phyloP scores from a whole-genome alignment of 169 alveolate species.

The Cystoisospora suis region DNA sequence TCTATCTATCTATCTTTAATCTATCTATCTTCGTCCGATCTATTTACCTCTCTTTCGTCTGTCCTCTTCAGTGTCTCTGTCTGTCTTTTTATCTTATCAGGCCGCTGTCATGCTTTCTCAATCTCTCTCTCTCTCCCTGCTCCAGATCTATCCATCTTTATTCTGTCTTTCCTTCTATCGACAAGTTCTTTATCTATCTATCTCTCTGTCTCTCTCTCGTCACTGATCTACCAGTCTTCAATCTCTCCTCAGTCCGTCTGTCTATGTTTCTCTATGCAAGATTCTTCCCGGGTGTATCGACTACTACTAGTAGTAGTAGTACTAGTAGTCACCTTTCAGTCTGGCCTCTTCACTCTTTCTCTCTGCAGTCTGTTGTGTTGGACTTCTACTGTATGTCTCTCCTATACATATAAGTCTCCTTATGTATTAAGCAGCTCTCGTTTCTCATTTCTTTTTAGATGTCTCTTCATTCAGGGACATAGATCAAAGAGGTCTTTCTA shows the following conservation, averaged over 20 bases:
- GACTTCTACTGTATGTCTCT: too few species aligned
- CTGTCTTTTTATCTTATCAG: neutral
- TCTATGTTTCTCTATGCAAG: neutral
- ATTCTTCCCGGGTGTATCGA: neutral
- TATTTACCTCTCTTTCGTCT: neutral
- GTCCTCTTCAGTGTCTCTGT: neutral
- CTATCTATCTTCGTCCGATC: neutral
- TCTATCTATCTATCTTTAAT: neutral
- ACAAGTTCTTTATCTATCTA: neutral
- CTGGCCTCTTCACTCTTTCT: neutral
- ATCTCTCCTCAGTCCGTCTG: neutral
- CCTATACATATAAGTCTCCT: neutral
- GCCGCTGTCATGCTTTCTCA: neutral
- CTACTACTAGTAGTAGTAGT: too few species aligned
- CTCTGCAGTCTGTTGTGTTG: neutral
- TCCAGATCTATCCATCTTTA: too few species aligned
- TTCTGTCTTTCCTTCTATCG: neutral
- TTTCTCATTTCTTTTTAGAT: too few species aligned
- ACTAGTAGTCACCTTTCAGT: neutral
- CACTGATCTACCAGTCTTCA: neutral
- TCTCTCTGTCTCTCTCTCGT: neutral
- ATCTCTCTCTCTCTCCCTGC: neutral
- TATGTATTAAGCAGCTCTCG: neutral
- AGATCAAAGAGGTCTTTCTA: too few species aligned
- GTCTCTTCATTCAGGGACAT: too few species aligned